Conservation (phyloP, 345 rosid genomes). For the Linum usitatissimum region DNA sequence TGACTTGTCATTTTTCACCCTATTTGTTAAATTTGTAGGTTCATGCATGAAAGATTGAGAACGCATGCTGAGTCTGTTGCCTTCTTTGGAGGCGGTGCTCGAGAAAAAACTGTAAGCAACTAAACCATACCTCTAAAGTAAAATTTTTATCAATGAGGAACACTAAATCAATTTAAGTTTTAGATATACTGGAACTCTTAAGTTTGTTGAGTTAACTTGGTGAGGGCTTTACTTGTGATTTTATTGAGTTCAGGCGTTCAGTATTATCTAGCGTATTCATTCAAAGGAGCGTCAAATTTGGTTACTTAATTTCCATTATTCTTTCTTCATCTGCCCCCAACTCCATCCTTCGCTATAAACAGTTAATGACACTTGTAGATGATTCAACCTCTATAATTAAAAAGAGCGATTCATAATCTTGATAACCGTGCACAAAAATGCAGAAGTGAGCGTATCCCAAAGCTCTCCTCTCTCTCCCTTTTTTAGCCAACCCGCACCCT, state of each 20-base stretch:
- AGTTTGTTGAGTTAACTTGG: background rate
- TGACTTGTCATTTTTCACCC: background rate
- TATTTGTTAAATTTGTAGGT: slow-evolving; percentile 33
- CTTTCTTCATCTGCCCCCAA: background rate
- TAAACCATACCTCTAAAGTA: background rate
- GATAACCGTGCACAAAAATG: too few species aligned
- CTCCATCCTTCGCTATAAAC: background rate
- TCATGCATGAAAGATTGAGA: slow-evolving; percentile 97
- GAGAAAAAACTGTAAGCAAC: slow-evolving; percentile 90
- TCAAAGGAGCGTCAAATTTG: background rate
- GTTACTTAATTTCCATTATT: background rate
- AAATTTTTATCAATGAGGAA: too few species aligned
- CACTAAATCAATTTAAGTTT: too few species aligned
- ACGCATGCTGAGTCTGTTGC: slow-evolving; percentile 99
- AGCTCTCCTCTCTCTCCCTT: too few species aligned
- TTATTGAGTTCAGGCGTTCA: background rate
- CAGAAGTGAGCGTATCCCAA: too few species aligned
- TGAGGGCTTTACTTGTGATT: background rate
- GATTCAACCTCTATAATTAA: background rate
- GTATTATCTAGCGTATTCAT: background rate
- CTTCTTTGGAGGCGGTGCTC: slow-evolving; percentile 98
- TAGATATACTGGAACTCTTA: background rate
- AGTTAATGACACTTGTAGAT: background rate
- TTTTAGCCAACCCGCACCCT: too few species aligned
- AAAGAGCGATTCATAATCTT: too few species aligned